phyloP scores from a whole-genome alignment of 495 filamentous ascomycete species.

The Durotheca rogersii region DNA sequence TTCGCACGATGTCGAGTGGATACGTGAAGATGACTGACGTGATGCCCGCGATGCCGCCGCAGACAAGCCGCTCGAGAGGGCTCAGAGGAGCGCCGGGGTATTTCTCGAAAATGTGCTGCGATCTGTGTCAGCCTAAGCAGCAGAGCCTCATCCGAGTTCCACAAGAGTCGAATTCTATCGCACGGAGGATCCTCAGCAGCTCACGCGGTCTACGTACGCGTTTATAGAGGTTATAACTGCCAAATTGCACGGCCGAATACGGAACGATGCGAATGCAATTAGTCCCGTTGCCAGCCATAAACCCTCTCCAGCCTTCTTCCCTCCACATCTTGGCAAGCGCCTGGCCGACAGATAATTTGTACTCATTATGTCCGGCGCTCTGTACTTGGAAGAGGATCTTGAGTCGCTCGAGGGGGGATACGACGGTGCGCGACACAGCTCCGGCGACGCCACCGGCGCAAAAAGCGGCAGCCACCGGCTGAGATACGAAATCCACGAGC shows the following conservation, averaged over 20 bases:
- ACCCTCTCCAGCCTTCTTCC: constrained; percentile 94
- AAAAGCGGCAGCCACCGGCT: constrained; percentile 88
- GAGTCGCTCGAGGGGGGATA: constrained; percentile 89
- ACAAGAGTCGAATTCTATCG: not conserved
- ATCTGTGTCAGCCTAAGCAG: constrained; percentile 12
- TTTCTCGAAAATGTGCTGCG: constrained; percentile 69
- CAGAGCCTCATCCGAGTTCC: not conserved
- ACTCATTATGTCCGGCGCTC: constrained; percentile 84
- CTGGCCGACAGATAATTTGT: constrained; percentile 85
- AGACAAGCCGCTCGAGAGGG: constrained; percentile 70
- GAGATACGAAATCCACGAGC: constrained; percentile 56
- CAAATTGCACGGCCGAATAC: constrained; percentile 97
- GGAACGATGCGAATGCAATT: constrained; percentile 98
- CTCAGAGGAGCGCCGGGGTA: constrained; percentile 66
- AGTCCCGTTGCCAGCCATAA: constrained; percentile 95
- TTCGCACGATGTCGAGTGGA: constrained; percentile 94
- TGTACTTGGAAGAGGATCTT: constrained; percentile 98
- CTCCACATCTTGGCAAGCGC: constrained; percentile 91
- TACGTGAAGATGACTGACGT: constrained; percentile 81
- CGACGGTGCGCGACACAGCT: constrained; percentile 94
- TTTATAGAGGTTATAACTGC: constrained; percentile 97
- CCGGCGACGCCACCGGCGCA: constrained; percentile 94
- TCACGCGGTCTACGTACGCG: constrained; percentile 59
- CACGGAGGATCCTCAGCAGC: not conserved
- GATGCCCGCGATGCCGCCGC: constrained; percentile 87